A percentile compares a stretch with the other conserved stretches of the same genome.
Conservation (phyloP, 345 rosid genomes). For the Lenwebbia sp. region DNA sequence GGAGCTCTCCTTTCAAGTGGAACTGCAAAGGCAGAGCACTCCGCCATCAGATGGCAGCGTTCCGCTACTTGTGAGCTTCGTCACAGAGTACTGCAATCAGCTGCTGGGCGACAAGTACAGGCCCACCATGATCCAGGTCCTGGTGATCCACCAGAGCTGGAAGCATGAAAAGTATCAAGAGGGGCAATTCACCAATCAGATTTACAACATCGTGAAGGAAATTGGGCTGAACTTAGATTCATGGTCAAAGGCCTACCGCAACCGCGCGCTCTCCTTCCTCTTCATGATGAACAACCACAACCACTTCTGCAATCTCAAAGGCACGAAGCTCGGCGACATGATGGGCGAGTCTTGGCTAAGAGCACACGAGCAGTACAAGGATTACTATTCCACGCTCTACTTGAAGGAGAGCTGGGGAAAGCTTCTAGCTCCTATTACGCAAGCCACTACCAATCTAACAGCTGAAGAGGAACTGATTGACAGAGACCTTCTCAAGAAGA, state of each 20-base stretch:
- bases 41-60: constrained; percentile 51
- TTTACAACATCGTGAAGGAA: constrained; percentile 44
- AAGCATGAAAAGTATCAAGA: constrained; percentile 39
- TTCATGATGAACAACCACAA: constrained; percentile 86
- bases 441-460: constrained; percentile 6
- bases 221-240: constrained; percentile 55
- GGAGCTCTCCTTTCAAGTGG: constrained; percentile 60
- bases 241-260: constrained; percentile 50
- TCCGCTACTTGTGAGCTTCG: constrained; percentile 53
- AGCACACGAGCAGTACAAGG: constrained; percentile 59
- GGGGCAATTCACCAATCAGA: constrained; percentile 32
- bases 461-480: constrained; percentile 7
- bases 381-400: constrained; percentile 51
- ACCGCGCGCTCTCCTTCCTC: constrained; percentile 38
- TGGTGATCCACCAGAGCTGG: constrained; percentile 58
- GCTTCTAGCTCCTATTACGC: constrained; percentile 15
- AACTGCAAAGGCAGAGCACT: constrained; percentile 38
- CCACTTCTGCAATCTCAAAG: constrained; percentile 47
- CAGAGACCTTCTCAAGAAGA: constrained; percentile 20
- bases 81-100: constrained; percentile 60
- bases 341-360: constrained; percentile 77
- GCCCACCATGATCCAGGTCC: constrained; percentile 41
- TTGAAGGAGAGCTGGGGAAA: constrained; percentile 63
- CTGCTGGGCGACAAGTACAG: constrained; percentile 38
- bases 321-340: constrained; percentile 51